These are phyloP conservation scores for Elongisporangium undulatum DNA, from an alignment of 352 stramenopile species.

Conservation along the genomic window DNA sequence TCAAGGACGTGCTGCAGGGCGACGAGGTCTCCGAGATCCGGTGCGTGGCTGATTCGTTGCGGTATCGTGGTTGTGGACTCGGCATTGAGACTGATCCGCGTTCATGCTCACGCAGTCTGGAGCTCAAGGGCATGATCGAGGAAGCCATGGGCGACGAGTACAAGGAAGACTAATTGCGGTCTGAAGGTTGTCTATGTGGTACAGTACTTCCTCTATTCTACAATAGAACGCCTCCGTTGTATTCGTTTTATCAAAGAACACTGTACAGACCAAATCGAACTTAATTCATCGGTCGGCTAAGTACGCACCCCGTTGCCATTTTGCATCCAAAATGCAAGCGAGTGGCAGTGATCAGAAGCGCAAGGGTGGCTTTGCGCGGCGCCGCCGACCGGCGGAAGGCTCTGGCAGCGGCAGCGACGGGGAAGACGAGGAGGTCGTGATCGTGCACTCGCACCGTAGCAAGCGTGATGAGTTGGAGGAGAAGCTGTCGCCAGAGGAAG, in stretches of 20 bases:
- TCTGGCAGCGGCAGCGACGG: neutral
- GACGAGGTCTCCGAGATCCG: conserved; percentile 85
- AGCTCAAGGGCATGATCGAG: conserved; percentile 89
- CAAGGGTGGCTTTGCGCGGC: conserved; percentile 11
- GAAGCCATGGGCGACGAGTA: conserved; percentile 87
- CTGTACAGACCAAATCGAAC: neutral
- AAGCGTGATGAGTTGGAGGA: conserved; percentile 14
- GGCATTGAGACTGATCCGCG: neutral
- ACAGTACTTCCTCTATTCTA: neutral
- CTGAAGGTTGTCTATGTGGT: too few species aligned
- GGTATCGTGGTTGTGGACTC: neutral
- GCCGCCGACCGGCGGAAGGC: conserved; percentile 1
- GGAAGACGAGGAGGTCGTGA: conserved; percentile 18
- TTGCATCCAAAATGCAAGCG: neutral
- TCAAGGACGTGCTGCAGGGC: conserved; percentile 82
- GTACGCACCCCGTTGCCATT: neutral
- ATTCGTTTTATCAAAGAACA: neutral
- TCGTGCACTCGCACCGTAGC: conserved; percentile 39
- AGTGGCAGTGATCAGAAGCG: conserved; percentile 3
- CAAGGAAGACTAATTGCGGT: conserved; percentile 71
- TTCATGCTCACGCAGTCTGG: conserved; percentile 31
- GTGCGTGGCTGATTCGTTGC: conserved; percentile 17
- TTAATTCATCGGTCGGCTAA: neutral
- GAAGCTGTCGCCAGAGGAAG: conserved; percentile 31
- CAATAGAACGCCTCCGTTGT: neutral